Percentiles rank a stretch among this genome's conserved stretches.
These are phyloP conservation scores for Colletotrichum sp. DNA, from an alignment of 2,329 filamentous ascomycete species.

Conservation along the genomic window DNA sequence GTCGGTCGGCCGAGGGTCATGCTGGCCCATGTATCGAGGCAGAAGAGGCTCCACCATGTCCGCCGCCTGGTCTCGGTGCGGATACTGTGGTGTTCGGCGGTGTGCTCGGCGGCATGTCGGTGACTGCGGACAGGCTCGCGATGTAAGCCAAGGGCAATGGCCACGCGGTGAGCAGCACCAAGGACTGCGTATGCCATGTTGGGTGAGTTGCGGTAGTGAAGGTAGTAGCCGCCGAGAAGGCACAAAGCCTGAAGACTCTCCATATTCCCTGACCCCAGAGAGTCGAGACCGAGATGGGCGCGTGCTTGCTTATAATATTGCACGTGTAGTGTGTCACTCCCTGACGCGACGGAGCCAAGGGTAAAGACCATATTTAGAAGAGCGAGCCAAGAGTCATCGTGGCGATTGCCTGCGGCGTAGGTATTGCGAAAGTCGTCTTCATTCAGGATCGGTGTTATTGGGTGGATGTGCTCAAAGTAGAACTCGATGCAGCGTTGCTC, in stretches of 20 bases:
- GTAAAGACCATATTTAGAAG: slow-evolving; percentile 68
- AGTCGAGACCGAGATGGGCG: slow-evolving; percentile 58
- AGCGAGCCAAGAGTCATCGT: slow-evolving; percentile 64
- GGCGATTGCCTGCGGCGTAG: slow-evolving; percentile 44
- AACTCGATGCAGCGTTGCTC: slow-evolving; percentile 55
- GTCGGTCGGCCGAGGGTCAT: slow-evolving; percentile 45
- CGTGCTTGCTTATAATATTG: slow-evolving; percentile 62
- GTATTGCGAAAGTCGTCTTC: slow-evolving; percentile 55
- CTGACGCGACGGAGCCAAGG: slow-evolving; percentile 64
- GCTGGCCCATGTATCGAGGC: slow-evolving; percentile 46
- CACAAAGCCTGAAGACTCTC: slow-evolving; percentile 26
- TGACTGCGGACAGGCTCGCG: slow-evolving; percentile 11
- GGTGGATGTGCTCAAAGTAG: slow-evolving; percentile 67
- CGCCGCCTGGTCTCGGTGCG: slow-evolving; percentile 37
- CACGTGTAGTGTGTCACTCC: slow-evolving; percentile 59
- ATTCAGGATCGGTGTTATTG: slow-evolving; percentile 65
- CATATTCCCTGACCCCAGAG: slow-evolving; percentile 49
- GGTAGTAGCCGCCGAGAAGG: slow-evolving; percentile 24
- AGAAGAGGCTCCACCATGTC: slow-evolving; percentile 50
- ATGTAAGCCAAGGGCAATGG: slow-evolving; percentile 24
- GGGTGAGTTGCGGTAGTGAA: slow-evolving; percentile 27
- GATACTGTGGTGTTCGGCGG: background rate
- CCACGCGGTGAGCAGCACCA: slow-evolving; percentile 23
- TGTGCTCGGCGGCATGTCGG: background rate
- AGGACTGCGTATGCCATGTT: slow-evolving; percentile 27